Base-by-base conservation (phyloP, 2,329 filamentous ascomycete species). In the Aspergillus tamarii region DNA sequence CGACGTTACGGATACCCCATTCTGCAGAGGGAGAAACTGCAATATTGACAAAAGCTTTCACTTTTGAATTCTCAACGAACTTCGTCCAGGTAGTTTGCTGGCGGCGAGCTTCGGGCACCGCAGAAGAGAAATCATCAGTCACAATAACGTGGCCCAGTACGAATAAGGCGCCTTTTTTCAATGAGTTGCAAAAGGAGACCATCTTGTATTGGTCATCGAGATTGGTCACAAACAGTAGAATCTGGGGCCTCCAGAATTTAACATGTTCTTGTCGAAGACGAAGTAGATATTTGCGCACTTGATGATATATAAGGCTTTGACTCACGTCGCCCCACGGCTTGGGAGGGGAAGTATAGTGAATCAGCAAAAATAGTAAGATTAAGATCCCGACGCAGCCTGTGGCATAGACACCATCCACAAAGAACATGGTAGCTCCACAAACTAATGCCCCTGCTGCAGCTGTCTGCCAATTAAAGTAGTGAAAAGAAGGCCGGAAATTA, bases 271-370 rank as follows among this genome's bases (percentile, higher is more conserved):
- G 92, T 57, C 88, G 89, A 34, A 96, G 81, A n/a, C 92, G 88
- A 34, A 96, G 82, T 34, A 96, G 80, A 72, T 96, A 96, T 72
- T 96, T 96, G 64, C 93, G 87, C 16, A 96, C 92, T 80, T 96
- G 93, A 67, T 90, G 88, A 72, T 96, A 96, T 59, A 96, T 96
- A 65, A 96, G 81, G 71, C 92, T 94, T 71, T 96, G 93, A 10
- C 91, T 94, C 21, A 96, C 92, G 76, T 96, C 93, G 1, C 93
- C 93, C 93, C 93, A 96, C 41, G 90, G 87, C 73, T 96, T 96
- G 0, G 93, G 93, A 0, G 92, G 91, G 36, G 90, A 91, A 0
- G 90, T 89, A 69, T 94, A 96, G 73, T 96, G 93, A 32, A 96
- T 95, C 39, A 96, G 79, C 19, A 94, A 78, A 74, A 96, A 96